Conservation (phyloP, 441 rosid species). For the Populus tomentosa region DNA sequence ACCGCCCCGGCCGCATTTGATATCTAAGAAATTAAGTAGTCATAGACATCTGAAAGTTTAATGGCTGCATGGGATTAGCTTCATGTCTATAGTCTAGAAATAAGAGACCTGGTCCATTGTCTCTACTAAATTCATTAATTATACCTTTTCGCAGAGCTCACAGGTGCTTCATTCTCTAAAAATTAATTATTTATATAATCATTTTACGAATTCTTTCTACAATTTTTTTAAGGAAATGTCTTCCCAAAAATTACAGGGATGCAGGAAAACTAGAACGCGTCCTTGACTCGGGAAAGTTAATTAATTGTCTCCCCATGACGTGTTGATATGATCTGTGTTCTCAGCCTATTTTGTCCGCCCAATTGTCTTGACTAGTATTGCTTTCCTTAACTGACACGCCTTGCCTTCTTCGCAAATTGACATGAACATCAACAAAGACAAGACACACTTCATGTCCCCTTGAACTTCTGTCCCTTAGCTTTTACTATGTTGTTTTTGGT, state of each 20-base stretch:
- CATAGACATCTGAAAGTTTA: too few relatives aligned
- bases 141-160: too few relatives aligned
- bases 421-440: neutral
- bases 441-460: neutral
- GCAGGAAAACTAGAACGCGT: neutral
- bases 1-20: too few relatives aligned
- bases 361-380: neutral
- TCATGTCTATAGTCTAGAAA: too few relatives aligned
- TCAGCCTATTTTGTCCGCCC: neutral
- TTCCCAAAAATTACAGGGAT: neutral
- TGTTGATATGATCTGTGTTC: neutral
- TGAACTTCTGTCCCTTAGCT: neutral
- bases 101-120: too few relatives aligned
- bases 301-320: neutral
- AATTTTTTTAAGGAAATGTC: too few relatives aligned
- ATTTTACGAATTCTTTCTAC: neutral
- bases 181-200: too few relatives aligned
- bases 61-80: too few relatives aligned
- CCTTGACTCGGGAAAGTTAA: neutral
- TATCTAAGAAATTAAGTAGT: too few relatives aligned
- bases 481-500: neutral
- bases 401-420: neutral
- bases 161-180: too few relatives aligned
- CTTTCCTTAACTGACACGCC: slow-evolving; percentile 1
- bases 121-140: too few relatives aligned